phyloP scores from a whole-genome alignment of 2,329 filamentous ascomycete genomes.

The Fusarium sp. region DNA sequence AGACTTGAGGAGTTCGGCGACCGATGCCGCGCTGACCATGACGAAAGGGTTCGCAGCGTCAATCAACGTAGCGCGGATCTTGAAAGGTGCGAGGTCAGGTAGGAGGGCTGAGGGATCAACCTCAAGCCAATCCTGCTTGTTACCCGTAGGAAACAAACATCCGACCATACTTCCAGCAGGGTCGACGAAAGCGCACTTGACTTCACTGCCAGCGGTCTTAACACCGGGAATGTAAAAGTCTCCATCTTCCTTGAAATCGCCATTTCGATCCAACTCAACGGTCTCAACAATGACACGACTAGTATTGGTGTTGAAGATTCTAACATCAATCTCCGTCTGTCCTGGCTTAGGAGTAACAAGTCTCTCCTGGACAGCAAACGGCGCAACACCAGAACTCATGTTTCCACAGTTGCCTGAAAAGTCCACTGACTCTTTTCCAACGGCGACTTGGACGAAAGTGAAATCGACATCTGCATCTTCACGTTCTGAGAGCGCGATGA shows the following conservation, averaged over 20 bases:
- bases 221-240: slow-evolving; percentile 71
- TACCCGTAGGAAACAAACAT: slow-evolving; percentile 68
- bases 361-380: slow-evolving; percentile 68
- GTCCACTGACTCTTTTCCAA: slow-evolving; percentile 66
- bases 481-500: slow-evolving; percentile 58
- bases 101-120: not conserved
- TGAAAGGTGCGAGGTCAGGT: slow-evolving; percentile 46
- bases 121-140: slow-evolving; percentile 53
- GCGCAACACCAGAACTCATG: slow-evolving; percentile 70
- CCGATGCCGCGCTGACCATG: slow-evolving; percentile 59
- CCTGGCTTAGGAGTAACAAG: slow-evolving; percentile 46
- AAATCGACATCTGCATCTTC: slow-evolving; percentile 68
- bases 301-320: slow-evolving; percentile 74
- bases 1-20: slow-evolving; percentile 37
- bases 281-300: slow-evolving; percentile 65
- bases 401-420: slow-evolving; percentile 73
- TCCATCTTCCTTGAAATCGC: slow-evolving; percentile 61
- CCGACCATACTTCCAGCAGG: slow-evolving; percentile 72
- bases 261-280: slow-evolving; percentile 61
- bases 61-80: slow-evolving; percentile 50
- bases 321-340: slow-evolving; percentile 48
- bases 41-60: slow-evolving; percentile 56
- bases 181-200: slow-evolving; percentile 69
- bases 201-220: slow-evolving; percentile 62
- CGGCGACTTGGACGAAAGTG: slow-evolving; percentile 71